Evolutionary conservation across 805 yeast genomes (phyloP).

Genomic region (Monosporozyma yasuniensis): DNA sequence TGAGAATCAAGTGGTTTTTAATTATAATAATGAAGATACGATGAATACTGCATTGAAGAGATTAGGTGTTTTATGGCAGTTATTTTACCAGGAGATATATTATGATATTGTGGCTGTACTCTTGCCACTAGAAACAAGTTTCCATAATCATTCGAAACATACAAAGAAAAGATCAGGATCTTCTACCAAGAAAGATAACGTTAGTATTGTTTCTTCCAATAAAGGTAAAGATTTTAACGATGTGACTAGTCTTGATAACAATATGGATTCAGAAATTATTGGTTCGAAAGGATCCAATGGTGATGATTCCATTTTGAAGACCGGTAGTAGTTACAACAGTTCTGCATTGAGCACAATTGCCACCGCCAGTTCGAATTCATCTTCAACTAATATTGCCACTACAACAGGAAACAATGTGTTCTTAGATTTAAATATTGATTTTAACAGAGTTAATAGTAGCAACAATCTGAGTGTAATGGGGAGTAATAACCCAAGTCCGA

Average conservation of each 20-base stretch:
- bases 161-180: background rate
- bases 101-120: conserved; percentile 54
- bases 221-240: background rate
- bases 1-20: conserved; percentile 31
- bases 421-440: background rate
- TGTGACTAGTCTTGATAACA: background rate
- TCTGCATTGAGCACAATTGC: background rate
- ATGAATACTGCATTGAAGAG: conserved; percentile 31
- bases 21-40: conserved; percentile 25
- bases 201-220: background rate
- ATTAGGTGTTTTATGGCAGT: conserved; percentile 45
- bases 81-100: conserved; percentile 45
- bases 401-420: background rate
- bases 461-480: background rate
- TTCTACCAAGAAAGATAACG: background rate
- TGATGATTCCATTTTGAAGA: background rate
- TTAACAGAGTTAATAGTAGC: background rate
- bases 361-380: background rate
- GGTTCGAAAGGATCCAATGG: background rate
- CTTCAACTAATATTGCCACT: background rate
- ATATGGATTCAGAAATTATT: background rate
- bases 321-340: background rate
- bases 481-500: background rate
- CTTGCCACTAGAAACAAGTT: conserved; percentile 39
- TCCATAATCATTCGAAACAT: background rate